These are phyloP conservation scores for Platanthera guangdongensis DNA, from an alignment of 106 monocot genomes.

Conservation along the genomic window DNA sequence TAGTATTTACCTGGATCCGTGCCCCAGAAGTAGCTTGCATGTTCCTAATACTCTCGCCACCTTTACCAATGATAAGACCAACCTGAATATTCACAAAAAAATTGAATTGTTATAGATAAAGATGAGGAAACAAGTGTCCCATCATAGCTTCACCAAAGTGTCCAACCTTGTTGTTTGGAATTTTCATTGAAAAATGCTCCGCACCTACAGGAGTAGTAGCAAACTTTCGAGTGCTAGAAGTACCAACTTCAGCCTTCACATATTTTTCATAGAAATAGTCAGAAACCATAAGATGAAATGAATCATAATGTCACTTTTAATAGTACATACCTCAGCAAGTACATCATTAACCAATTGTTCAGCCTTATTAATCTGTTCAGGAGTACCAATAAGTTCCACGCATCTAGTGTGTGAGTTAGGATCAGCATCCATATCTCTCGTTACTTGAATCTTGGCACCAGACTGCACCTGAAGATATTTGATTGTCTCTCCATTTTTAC, in stretches of 20 bases:
- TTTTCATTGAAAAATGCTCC: conserved; percentile 20
- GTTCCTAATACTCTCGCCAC: conserved; percentile 86
- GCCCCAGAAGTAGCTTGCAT: conserved; percentile 88
- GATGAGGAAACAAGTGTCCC: background rate
- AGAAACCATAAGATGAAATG: background rate
- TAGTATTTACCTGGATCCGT: conserved; percentile 61
- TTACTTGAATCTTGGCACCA: conserved; percentile 74
- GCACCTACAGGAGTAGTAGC: background rate
- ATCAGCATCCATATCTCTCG: conserved; percentile 56
- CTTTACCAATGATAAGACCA: conserved; percentile 91
- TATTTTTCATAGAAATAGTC: background rate
- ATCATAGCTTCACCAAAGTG: background rate
- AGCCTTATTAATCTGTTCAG: conserved; percentile 65
- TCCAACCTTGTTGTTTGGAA: conserved; percentile 24
- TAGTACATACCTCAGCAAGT: conserved; percentile 37
- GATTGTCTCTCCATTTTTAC: conserved; percentile 74
- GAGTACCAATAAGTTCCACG: conserved; percentile 54
- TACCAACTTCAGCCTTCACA: conserved; percentile 17
- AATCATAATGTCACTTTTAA: background rate
- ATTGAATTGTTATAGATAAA: background rate
- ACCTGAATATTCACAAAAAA: conserved; percentile 36
- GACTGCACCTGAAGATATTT: conserved; percentile 68
- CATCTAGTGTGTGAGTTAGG: conserved; percentile 46
- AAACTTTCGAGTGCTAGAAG: conserved; percentile 12
- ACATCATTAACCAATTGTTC: conserved; percentile 69